A percentile compares a stretch with the other conserved stretches of the same genome.
Conservation (phyloP, 257 asterid species). For the Euphrasia confusa region DNA sequence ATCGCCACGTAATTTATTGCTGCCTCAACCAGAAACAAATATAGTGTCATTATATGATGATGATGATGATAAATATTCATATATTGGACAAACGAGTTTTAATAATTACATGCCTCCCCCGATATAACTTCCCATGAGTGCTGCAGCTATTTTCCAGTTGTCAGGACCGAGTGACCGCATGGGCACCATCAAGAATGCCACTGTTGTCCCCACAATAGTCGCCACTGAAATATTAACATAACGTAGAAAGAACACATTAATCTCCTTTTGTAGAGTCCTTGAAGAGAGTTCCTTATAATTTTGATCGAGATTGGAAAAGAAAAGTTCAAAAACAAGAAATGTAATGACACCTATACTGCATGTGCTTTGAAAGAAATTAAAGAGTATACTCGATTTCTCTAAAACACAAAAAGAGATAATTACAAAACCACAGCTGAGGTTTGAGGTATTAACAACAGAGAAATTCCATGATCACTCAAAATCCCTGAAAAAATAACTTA, state of each 20-base stretch:
- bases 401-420: no score
- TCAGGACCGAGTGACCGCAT: slow-evolving; percentile 83
- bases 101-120: slow-evolving; percentile 62
- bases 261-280: slow-evolving; percentile 12
- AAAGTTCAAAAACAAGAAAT: slow-evolving; percentile 1
- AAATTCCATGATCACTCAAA: no score
- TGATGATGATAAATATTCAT: slow-evolving; percentile 1
- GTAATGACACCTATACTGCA: background rate
- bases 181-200: slow-evolving; percentile 72
- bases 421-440: background rate
- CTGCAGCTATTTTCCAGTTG: slow-evolving; percentile 81
- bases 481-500: no score
- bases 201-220: slow-evolving; percentile 56
- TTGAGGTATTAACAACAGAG: background rate
- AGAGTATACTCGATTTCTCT: no score
- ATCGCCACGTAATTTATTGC: slow-evolving; percentile 85
- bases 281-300: background rate
- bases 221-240: slow-evolving; percentile 52
- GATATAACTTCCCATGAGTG: slow-evolving; percentile 90
- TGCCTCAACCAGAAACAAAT: slow-evolving; percentile 32
- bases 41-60: slow-evolving; percentile 18
- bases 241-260: slow-evolving; percentile 7
- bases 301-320: slow-evolving; percentile 4
- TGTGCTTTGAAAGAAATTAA: background rate
- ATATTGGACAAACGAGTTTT: background rate